phyloP scores from a whole-genome alignment of 1,284 basidiomycete species.

The Meripilus lineatus region DNA sequence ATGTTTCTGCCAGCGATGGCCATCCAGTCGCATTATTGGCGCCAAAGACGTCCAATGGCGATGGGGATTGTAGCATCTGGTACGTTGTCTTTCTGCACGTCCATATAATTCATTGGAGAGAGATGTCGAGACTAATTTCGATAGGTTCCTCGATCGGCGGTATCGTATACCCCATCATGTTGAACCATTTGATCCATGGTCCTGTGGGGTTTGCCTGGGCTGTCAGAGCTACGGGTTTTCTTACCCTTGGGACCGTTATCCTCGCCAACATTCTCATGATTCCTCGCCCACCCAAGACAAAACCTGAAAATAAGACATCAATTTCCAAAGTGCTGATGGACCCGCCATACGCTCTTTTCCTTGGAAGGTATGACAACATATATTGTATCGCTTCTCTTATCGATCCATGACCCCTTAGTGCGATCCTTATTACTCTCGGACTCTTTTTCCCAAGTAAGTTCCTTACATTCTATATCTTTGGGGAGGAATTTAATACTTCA shows the following conservation, averaged over 20 bases:
- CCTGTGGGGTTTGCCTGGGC: constrained; percentile 38
- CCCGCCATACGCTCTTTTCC: constrained; percentile 15
- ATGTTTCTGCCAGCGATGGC: constrained; percentile 40
- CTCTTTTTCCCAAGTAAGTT: constrained; percentile 13
- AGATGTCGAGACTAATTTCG: neutral
- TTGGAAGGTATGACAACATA: constrained; percentile 17
- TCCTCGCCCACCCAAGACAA: constrained; percentile 6
- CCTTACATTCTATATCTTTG: neutral
- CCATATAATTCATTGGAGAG: neutral
- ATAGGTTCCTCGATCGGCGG: constrained; percentile 22
- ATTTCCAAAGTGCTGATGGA: constrained; percentile 15
- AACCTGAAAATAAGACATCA: constrained; percentile 1
- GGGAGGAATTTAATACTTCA: too few relatives aligned
- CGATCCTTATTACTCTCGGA: neutral
- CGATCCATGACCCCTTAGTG: too few relatives aligned
- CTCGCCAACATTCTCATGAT: constrained; percentile 12
- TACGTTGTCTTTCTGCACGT: constrained; percentile 6
- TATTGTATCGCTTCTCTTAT: too few relatives aligned
- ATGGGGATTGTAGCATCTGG: constrained; percentile 39
- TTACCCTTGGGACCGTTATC: constrained; percentile 11
- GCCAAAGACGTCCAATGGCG: constrained; percentile 36
- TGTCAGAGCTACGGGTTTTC: constrained; percentile 21
- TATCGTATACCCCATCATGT: constrained; percentile 45
- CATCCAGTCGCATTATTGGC: constrained; percentile 43
- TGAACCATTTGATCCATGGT: constrained; percentile 39